Evolutionary conservation across 1,284 basidiomycete species (phyloP), one percentile per base, ranked within the genome.

Genomic region (Pholiota adiposa): DNA sequence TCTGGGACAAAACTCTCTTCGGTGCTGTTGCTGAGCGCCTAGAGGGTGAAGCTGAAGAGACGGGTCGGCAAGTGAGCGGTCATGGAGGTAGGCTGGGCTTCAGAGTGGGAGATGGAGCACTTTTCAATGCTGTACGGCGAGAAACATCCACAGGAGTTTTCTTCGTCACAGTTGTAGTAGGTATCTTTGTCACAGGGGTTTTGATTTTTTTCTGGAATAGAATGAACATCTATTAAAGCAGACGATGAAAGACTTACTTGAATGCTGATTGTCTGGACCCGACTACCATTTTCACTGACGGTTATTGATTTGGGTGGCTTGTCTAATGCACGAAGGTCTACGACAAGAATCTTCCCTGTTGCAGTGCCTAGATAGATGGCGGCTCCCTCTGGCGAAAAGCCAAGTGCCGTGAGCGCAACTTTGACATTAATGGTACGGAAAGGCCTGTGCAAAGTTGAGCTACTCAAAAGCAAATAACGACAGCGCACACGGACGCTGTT

Each of bases 361-460:
- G 81, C 80, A 3, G 88, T 87, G 0, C 88, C 89, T 3, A 86
- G 63, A 66, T 87, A 89, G 53, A 92, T 73, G 12, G 81, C 76
- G 6, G 82, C 86, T 3, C 89, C 89, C 63, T 90, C 88, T 0
- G 82, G 77, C 23, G 89, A 89, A 70, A 92, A 92, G 7, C 78
- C 73, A 1, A 88, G 70, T 11, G 85, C 80, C 2, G 87, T 85
- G 9, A 90, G 69, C 2, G 79, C 73, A 0, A 76, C 74, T 61
- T 84, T 82, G 52, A 87, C 64, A 51, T 79, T 76, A 25, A 89
- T 66, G 0, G 78, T 80, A 29, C 85, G 83, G 65, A 87, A 80
- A 38, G 87, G 72, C 12, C 88, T 89, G 57, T 27, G 34, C 51
- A 12, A 40, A 53, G 56, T 23, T 16, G 23, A 4, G 31, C 25